These are phyloP conservation scores for Calophaca sinica DNA, from an alignment of 306 rosid genomes.

Conservation along the genomic window DNA sequence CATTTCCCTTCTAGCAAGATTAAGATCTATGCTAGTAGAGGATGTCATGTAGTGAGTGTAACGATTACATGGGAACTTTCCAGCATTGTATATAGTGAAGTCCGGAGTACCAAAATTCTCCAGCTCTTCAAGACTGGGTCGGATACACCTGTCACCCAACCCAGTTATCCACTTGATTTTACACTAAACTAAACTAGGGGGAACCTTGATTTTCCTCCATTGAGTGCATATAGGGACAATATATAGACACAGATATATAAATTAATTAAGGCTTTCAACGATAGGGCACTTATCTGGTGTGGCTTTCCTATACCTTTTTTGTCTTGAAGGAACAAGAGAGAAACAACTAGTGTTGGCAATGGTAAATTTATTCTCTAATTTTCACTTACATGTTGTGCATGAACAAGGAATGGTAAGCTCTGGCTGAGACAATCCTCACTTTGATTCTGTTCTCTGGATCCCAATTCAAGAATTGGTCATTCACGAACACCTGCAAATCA, in stretches of 20 bases:
- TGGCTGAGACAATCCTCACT: slow-evolving; percentile 86
- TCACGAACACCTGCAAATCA: slow-evolving; percentile 75
- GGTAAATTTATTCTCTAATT: slow-evolving; percentile 23
- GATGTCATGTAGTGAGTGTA: slow-evolving; percentile 96
- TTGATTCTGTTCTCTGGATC: slow-evolving; percentile 82
- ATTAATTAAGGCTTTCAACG: slow-evolving; percentile 47
- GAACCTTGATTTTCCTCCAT: slow-evolving; percentile 37
- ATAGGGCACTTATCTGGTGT: slow-evolving; percentile 53
- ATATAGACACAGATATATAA: not conserved
- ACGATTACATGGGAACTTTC: slow-evolving; percentile 95
- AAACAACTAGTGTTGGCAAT: slow-evolving; percentile 44
- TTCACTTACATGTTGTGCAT: slow-evolving; percentile 98
- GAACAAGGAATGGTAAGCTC: slow-evolving; percentile 96
- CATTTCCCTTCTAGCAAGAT: slow-evolving; percentile 92
- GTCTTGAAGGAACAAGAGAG: slow-evolving; percentile 43
- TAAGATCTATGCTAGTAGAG: slow-evolving; percentile 88
- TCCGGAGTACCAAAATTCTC: slow-evolving; percentile 91
- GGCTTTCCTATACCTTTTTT: slow-evolving; percentile 46
- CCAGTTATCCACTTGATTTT: slow-evolving; percentile 69
- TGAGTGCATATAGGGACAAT: not conserved
- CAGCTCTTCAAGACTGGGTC: slow-evolving; percentile 90
- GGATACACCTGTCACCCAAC: slow-evolving; percentile 90
- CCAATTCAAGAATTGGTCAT: slow-evolving; percentile 94
- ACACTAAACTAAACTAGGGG: slow-evolving; percentile 50
- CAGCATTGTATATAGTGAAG: slow-evolving; percentile 96